These are phyloP conservation scores for Dactylorhiza incarnata DNA, from an alignment of 106 monocot species.

Conservation along the genomic window DNA sequence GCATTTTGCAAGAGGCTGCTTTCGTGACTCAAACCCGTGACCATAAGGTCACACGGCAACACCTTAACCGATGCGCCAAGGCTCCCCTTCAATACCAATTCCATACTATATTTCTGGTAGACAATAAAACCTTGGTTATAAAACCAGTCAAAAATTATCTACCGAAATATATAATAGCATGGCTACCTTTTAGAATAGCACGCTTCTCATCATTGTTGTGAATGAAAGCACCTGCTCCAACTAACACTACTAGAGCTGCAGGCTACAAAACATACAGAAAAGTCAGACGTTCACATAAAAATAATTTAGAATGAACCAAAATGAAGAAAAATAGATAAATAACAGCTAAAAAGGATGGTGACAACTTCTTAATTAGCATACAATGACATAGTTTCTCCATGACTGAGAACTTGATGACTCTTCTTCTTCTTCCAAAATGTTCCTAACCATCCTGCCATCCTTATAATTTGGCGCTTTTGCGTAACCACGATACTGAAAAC, in stretches of 20 bases:
- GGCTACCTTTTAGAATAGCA: slow-evolving; percentile 46
- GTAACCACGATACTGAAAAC: slow-evolving; percentile 23
- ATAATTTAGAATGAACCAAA: neutral
- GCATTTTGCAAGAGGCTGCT: too few relatives aligned
- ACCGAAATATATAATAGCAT: neutral
- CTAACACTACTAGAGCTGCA: slow-evolving; percentile 35
- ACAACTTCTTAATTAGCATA: slow-evolving; percentile 18
- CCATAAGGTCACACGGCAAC: too few relatives aligned
- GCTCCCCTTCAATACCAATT: too few relatives aligned
- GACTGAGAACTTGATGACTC: slow-evolving; percentile 18
- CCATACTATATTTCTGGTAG: too few relatives aligned
- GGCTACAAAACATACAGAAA: slow-evolving; percentile 41
- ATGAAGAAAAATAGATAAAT: neutral
- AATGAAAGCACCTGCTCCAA: slow-evolving; percentile 41
- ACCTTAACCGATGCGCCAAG: too few relatives aligned
- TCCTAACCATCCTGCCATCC: slow-evolving; percentile 21
- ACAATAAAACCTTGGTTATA: too few relatives aligned
- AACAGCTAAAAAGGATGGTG: slow-evolving; percentile 2
- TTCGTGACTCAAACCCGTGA: too few relatives aligned
- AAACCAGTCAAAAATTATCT: too few relatives aligned
- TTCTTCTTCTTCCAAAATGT: slow-evolving; percentile 19
- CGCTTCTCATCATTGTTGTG: slow-evolving; percentile 71
- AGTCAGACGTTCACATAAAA: neutral
- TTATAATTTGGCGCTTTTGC: slow-evolving; percentile 13
- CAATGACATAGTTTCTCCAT: slow-evolving; percentile 33